Conservation (phyloP, 129 eudicot genomes). For the Ambrosia artemisiifolia region DNA sequence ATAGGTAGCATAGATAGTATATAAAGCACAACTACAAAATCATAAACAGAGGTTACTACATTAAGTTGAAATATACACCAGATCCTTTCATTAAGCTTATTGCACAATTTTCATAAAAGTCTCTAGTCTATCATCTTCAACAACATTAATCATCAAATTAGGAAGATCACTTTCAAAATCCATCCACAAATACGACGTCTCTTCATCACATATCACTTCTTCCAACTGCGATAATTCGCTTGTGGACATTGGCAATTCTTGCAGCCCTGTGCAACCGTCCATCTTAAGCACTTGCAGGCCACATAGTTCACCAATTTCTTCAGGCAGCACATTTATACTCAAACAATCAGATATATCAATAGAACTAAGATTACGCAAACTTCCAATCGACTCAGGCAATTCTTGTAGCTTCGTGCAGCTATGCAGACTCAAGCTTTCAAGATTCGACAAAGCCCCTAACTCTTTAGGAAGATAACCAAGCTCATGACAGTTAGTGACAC, state of each 20-base stretch:
- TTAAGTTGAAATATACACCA: no score
- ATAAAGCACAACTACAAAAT: no score
- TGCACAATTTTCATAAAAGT: conserved; percentile 30
- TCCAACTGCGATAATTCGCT: conserved; percentile 19
- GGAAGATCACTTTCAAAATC: conserved; percentile 18
- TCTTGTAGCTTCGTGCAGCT: conserved; percentile 32
- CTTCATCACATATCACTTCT: conserved; percentile 40
- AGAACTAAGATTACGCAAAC: conserved; percentile 14
- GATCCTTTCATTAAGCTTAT: neutral
- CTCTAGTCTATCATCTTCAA: conserved; percentile 25
- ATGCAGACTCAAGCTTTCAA: conserved; percentile 22
- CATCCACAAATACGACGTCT: conserved; percentile 35
- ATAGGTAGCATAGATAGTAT: no score
- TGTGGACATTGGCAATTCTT: conserved; percentile 23
- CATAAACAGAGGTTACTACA: no score
- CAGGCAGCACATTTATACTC: conserved; percentile 27
- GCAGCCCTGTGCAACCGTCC: conserved; percentile 34
- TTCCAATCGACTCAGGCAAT: conserved; percentile 28
- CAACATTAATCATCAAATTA: conserved; percentile 21
- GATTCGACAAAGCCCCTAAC: conserved; percentile 25
- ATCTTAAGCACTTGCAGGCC: conserved; percentile 24
- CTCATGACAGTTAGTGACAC: conserved; percentile 53
- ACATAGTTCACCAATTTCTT: conserved; percentile 21
- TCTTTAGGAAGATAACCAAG: conserved; percentile 31
- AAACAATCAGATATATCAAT: conserved; percentile 40